Base-by-base conservation (phyloP, 2,329 filamentous ascomycete genomes). In the Penicillium crustosum region DNA sequence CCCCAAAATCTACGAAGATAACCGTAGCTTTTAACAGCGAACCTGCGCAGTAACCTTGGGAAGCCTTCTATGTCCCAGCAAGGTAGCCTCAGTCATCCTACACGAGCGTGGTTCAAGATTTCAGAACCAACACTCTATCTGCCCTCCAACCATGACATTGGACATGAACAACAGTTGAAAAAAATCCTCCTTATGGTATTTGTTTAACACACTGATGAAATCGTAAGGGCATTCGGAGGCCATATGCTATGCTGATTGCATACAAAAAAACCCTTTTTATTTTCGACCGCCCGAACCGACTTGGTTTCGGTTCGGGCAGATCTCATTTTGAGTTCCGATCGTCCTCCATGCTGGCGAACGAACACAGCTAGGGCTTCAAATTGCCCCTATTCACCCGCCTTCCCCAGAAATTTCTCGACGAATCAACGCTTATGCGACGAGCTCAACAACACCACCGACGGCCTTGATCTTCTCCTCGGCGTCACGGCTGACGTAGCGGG, bases 391-490 rank as follows among this genome's bases (percentile, higher is more conserved):
- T 66, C 66, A 66, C 63, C 61, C 61, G 38, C 64, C 61, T 67
- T 68, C 66, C 66, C 66, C 64, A 49, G 58, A 65, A 60, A 65
- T 59, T 25, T 36, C 69, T 67, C 63, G 61, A 53, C 59, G 53
- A 57, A 63, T 66, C 60, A 67, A 65, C 70, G 69, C 74, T 85
- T 89, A 97, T 82, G 92, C 93, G 76, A 97, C 91, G 79, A 97
- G 86, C 86, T 97, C 91, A 75, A 96, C 84, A 75, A 96, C 90
- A 82, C 93, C 93, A 80, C 94, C 94, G 75, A 93, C 93, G 81
- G 94, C 91, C 79, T 90, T 96, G 82, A 99, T 97, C 90, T 99
- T 99, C 84, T 91, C 86, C 89, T 99, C 94, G 70, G 94, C 94
- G 79, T 96, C 88, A 79, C 90, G 89, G 86, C 88, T 92, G 82